Base-by-base conservation (phyloP, 306 rosid species). In the Rosa chinensis region DNA sequence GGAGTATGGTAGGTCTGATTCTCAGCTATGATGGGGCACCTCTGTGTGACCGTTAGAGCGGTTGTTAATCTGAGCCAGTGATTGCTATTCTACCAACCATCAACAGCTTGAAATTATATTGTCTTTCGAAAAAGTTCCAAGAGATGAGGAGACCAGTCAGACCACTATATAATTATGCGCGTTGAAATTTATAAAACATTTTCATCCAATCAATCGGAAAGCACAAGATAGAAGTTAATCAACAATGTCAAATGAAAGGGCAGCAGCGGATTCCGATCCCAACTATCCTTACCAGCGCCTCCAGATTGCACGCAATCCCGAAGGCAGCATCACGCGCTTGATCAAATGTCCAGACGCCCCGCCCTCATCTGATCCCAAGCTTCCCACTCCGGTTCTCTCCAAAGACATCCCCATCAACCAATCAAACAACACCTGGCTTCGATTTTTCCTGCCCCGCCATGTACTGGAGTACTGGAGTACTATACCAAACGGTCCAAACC, bases 251-350 rank as follows among this genome's bases (percentile, higher is more conserved):
- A 48, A 43, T 44, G 52, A 43, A 69, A 69, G 9, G 53, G 53
- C 37, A 43, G 10, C 20, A 14, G 49, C 55, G 53, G 9, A n/a
- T 69, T 40, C 63, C 21, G 47, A 21, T 18, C 64, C 35, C 17
- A 40, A 53, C 21, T 64, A 90, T 66, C 88, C 89, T 0, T 87
- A 87, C 88, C 40, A 82, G 32, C 52, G 10, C 23, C 83, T 85
- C 45, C 77, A 78, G 17, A 84, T 90, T 7, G 18, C 64, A 13
- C 86, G 16, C 10, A 87, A 88, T 58, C 68, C 73, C 6, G 75
- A 88, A 45, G 90, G 87, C 32, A 83, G 88, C 5, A 42, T 90
- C 79, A 81, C 84, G 16, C 89, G 90, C 25, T 37, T 56, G 55
- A 10, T 4, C 53, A 39, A 75, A 9, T 9, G 63, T 52, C 88